Evolutionary conservation across 768 basidiomycete species (phyloP).

Genomic region (Collybiopsis confluens): DNA sequence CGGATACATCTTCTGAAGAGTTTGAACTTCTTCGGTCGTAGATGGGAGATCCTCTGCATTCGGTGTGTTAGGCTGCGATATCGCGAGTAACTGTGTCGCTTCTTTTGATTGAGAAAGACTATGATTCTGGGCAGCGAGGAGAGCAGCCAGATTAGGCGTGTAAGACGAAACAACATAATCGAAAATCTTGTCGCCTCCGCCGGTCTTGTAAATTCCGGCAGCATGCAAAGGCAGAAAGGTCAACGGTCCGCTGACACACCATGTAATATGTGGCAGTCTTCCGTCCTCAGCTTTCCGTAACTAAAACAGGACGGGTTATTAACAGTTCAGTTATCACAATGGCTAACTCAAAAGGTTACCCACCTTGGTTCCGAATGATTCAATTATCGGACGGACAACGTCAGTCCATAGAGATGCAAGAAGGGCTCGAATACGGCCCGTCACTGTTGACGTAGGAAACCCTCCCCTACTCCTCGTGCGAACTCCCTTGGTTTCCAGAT

Average conservation of each 20-base stretch:
- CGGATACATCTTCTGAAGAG: background rate
- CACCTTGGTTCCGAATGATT: background rate
- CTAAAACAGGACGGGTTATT: background rate
- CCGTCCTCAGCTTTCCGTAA: background rate
- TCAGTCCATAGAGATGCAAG: background rate
- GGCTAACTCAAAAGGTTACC: no score
- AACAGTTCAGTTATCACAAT: background rate
- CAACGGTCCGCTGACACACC: constrained; percentile 29
- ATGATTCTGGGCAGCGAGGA: constrained; percentile 6
- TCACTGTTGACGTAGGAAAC: no score
- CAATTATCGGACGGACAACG: constrained; percentile 4
- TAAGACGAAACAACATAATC: constrained; percentile 27
- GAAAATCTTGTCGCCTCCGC: constrained; percentile 8
- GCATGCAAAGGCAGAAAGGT: constrained; percentile 27
- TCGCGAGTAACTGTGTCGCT: constrained; percentile 8
- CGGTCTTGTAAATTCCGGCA: constrained; percentile 20
- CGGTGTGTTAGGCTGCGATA: constrained; percentile 15
- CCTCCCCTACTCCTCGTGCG: background rate
- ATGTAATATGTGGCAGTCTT: constrained; percentile 18
- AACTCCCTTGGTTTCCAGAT: background rate
- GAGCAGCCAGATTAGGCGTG: constrained; percentile 25
- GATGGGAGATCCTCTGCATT: constrained; percentile 12
- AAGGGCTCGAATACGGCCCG: background rate
- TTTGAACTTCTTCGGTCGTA: constrained; percentile 7
- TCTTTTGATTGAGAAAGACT: no score